phyloP scores from a whole-genome alignment of 169 alveolate species.

The Eimeria sp. region DNA sequence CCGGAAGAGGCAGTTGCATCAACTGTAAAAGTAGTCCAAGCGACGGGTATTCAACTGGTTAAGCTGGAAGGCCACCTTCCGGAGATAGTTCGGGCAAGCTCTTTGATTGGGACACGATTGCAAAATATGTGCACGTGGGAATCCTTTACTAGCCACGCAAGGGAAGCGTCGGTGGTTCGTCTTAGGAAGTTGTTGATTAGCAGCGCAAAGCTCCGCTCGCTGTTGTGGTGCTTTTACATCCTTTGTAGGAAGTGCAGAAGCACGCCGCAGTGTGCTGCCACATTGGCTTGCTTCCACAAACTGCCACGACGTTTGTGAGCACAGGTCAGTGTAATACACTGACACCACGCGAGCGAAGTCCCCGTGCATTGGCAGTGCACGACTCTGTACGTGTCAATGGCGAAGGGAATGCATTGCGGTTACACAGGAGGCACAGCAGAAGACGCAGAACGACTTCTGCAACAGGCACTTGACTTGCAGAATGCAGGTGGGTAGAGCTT shows the following conservation, averaged over 20 bases:
- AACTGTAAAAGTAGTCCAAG: conserved; percentile 56
- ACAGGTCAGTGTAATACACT: conserved; percentile 40
- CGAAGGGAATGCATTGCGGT: background rate
- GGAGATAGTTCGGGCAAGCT: conserved; percentile 74
- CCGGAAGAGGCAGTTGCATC: conserved; percentile 73
- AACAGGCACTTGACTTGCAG: conserved; percentile 75
- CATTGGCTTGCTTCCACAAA: conserved; percentile 83
- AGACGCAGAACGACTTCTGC: conserved; percentile 59
- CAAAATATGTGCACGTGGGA: background rate
- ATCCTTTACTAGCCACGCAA: background rate
- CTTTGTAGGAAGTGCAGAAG: conserved; percentile 64
- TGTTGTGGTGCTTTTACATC: background rate
- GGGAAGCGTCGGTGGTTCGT: background rate
- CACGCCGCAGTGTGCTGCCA: conserved; percentile 78
- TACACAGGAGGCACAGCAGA: conserved; percentile 64
- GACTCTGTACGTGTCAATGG: background rate
- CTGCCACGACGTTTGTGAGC: conserved; percentile 75
- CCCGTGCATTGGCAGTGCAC: background rate
- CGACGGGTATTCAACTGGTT: conserved; percentile 77
- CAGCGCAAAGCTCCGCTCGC: background rate
- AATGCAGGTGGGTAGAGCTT: conserved; percentile 69
- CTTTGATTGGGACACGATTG: background rate
- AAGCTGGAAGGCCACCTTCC: conserved; percentile 82
- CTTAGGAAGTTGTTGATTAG: background rate
- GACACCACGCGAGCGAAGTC: background rate